Conservation (phyloP, 2,329 filamentous ascomycete species). For the Ophiosphaerella korrae region DNA sequence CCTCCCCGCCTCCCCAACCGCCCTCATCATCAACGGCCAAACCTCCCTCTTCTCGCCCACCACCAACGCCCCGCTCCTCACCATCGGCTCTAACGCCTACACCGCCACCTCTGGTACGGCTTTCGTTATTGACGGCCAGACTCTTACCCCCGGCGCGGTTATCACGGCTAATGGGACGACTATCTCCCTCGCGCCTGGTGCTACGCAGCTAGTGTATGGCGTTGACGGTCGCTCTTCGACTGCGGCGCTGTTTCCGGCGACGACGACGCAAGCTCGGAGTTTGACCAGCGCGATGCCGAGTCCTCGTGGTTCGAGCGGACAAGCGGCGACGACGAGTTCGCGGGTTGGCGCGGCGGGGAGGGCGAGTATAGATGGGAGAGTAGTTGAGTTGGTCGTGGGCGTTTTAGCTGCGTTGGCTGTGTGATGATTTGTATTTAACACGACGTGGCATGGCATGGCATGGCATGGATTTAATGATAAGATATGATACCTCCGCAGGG, state of each 20-base stretch:
- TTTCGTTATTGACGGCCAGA: slow-evolving; percentile 47
- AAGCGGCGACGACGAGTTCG: slow-evolving; percentile 13
- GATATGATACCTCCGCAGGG: no score
- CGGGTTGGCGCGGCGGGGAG: no score
- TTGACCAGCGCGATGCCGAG: slow-evolving; percentile 2
- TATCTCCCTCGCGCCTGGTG: slow-evolving; percentile 41
- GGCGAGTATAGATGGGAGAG: no score
- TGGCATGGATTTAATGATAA: no score
- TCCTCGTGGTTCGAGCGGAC: slow-evolving; percentile 6
- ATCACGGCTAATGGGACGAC: slow-evolving; percentile 41
- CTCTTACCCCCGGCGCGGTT: slow-evolving; percentile 46
- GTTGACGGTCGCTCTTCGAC: slow-evolving; percentile 39
- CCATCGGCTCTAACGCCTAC: slow-evolving; percentile 37
- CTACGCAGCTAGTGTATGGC: slow-evolving; percentile 46
- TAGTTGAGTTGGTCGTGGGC: no score
- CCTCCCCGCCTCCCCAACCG: slow-evolving; percentile 33
- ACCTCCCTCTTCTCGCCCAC: slow-evolving; percentile 34
- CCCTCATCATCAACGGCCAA: slow-evolving; percentile 39
- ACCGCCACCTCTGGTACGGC: slow-evolving; percentile 34
- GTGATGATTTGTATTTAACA: no score
- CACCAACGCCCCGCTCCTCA: slow-evolving; percentile 39
- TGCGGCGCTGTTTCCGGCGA: slow-evolving; percentile 48
- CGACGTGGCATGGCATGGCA: no score
- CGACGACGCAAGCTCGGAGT: slow-evolving; percentile 28
- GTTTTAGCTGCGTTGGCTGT: no score